Evolutionary conservation across 2,329 filamentous ascomycete species (phyloP).

Genomic region (Xylaria sp.): DNA sequence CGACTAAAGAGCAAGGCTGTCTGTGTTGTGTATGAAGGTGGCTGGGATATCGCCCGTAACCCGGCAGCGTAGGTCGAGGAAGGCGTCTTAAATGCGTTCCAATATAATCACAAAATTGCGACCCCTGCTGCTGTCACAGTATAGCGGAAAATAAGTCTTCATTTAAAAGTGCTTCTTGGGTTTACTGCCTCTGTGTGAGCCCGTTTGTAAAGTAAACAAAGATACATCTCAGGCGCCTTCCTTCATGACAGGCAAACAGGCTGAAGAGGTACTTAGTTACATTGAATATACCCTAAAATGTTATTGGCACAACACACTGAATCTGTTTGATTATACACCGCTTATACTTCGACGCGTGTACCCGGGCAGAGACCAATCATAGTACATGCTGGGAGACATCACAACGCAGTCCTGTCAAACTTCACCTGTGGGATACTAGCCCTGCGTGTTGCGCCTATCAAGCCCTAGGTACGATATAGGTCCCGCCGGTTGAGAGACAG

Average conservation of each 20-base stretch:
- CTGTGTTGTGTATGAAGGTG: background rate
- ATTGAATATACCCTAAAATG: background rate
- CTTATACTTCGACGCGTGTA: constrained; percentile 8
- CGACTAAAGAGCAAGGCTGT: background rate
- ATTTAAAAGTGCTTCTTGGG: background rate
- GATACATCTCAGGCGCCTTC: background rate
- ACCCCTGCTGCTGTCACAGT: background rate
- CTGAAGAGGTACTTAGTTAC: background rate
- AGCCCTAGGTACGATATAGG: too few species aligned
- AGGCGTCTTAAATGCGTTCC: background rate
- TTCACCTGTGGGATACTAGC: background rate
- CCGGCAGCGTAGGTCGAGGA: background rate
- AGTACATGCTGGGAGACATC: background rate
- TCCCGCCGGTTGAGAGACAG: background rate
- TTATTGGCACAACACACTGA: background rate
- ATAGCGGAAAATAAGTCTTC: background rate
- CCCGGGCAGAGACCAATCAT: constrained; percentile 5
- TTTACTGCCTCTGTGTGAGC: background rate
- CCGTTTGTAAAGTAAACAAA: background rate
- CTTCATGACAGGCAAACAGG: background rate
- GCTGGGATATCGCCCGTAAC: background rate
- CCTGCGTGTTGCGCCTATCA: background rate
- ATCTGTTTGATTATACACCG: background rate
- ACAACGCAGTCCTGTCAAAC: constrained; percentile 16
- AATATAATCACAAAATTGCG: too few species aligned